Evolutionary conservation across 1,284 basidiomycete species (phyloP).

Genomic region (Tilletiaria anomala): DNA sequence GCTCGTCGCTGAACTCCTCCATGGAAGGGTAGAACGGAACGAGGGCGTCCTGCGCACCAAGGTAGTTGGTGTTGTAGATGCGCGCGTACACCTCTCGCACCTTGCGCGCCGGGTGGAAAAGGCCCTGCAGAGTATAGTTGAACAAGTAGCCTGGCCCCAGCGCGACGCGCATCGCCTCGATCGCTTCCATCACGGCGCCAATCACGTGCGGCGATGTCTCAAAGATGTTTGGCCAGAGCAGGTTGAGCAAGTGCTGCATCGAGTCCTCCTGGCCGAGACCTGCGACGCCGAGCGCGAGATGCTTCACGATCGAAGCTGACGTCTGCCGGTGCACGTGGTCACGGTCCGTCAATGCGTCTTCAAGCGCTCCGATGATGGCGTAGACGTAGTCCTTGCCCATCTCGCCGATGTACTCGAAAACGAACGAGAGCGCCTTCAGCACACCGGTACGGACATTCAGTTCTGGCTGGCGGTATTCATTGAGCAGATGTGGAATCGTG

Average conservation of each 20-base stretch:
- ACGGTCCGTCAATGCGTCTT: constrained; percentile 92
- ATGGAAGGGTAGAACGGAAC: constrained; percentile 75
- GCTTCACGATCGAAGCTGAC: constrained; percentile 96
- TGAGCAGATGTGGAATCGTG: constrained; percentile 94
- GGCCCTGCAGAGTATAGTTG: constrained; percentile 50
- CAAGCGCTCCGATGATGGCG: constrained; percentile 90
- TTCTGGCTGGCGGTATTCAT: constrained; percentile 90
- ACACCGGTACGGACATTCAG: constrained; percentile 98
- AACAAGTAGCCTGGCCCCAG: constrained; percentile 84
- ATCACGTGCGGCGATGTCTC: constrained; percentile 98
- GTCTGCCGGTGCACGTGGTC: constrained; percentile 97
- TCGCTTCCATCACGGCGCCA: constrained; percentile 55
- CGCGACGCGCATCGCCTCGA: constrained; percentile 91
- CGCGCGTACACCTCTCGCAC: constrained; percentile 80
- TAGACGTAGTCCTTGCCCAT: constrained; percentile 97
- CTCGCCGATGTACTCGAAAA: constrained; percentile 99
- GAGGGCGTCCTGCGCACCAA: constrained; percentile 74
- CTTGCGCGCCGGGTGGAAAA: constrained; percentile 63
- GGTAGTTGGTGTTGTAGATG: constrained; percentile 54
- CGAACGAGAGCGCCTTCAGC: constrained; percentile 92
- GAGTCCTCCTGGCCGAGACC: constrained; percentile 96
- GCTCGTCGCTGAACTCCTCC: constrained; percentile 25
- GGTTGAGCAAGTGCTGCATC: constrained; percentile 90
- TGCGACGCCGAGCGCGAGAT: constrained; percentile 88
- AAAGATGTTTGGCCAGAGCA: constrained; percentile 98